phyloP scores from a whole-genome alignment of 2,329 filamentous ascomycete genomes.

The Hysterium pulicare region DNA sequence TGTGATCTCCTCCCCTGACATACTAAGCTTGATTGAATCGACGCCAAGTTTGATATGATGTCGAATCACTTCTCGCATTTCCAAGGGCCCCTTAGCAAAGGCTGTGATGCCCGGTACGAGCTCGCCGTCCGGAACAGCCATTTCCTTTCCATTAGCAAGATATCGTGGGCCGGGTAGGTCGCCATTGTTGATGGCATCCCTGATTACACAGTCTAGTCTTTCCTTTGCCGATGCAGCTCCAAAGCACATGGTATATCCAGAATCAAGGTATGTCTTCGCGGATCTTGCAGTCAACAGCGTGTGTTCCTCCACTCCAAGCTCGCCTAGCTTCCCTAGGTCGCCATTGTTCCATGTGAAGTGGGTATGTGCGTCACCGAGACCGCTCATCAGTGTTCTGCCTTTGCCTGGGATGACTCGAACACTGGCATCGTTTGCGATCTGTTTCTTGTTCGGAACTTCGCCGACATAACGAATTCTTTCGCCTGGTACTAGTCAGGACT shows the following conservation, averaged over 20 bases:
- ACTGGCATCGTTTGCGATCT: no score
- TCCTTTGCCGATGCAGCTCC: slow-evolving; percentile 48
- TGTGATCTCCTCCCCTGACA: slow-evolving; percentile 28
- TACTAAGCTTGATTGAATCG: slow-evolving; percentile 34
- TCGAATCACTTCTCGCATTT: slow-evolving; percentile 24
- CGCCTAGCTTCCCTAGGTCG: slow-evolving; percentile 38
- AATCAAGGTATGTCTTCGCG: slow-evolving; percentile 47
- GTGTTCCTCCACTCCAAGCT: slow-evolving; percentile 50
- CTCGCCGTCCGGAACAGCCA: slow-evolving; percentile 45
- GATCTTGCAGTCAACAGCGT: slow-evolving; percentile 43
- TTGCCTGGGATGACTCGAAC: slow-evolving; percentile 39
- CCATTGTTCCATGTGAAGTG: slow-evolving; percentile 50
- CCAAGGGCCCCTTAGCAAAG: slow-evolving; percentile 31
- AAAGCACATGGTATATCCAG: slow-evolving; percentile 50
- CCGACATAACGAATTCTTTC: no score
- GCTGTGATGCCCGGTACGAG: slow-evolving; percentile 44
- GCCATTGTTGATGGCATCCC: slow-evolving; percentile 50
- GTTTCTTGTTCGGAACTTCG: no score
- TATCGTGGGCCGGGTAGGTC: slow-evolving; percentile 48
- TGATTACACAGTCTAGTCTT: slow-evolving; percentile 46
- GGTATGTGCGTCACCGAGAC: slow-evolving; percentile 49
- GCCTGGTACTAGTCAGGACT: neutral
- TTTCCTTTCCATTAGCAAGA: slow-evolving; percentile 50
- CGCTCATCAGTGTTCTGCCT: slow-evolving; percentile 49
- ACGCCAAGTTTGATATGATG: slow-evolving; percentile 27